These are phyloP conservation scores for Venturia aucupariae DNA, from an alignment of 2,329 filamentous ascomycete genomes.

Conservation along the genomic window DNA sequence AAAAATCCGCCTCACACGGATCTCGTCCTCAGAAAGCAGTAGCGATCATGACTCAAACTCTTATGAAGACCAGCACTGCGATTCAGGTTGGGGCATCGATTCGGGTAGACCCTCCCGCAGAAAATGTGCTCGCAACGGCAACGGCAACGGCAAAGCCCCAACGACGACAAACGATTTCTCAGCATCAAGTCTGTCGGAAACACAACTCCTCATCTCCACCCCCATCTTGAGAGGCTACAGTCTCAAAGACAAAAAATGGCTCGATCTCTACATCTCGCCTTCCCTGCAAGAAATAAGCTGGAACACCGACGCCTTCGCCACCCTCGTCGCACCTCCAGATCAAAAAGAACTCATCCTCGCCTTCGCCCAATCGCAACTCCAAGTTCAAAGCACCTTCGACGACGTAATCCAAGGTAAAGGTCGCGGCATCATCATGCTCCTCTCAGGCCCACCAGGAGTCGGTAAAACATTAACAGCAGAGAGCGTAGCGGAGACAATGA, in stretches of 20 bases:
- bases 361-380: constrained; percentile 24
- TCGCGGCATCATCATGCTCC: constrained; percentile 41
- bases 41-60: no score
- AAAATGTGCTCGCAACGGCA: no score
- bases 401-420: constrained; percentile 47
- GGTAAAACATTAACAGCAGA: constrained; percentile 46
- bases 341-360: constrained; percentile 26
- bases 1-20: no score
- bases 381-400: constrained; percentile 30
- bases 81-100: no score
- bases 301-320: constrained; percentile 24
- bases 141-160: no score
- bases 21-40: no score
- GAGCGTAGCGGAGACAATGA: constrained; percentile 41
- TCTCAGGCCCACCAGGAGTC: constrained; percentile 43
- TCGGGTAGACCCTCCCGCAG: no score
- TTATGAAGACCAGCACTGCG: no score
- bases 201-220: constrained; percentile 17
- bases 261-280: constrained; percentile 15
- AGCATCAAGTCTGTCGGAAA: constrained; percentile 6
- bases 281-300: constrained; percentile 24
- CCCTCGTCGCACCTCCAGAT: constrained; percentile 23
- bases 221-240: constrained; percentile 18
- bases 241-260: constrained; percentile 16
- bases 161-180: no score